A percentile compares a stretch with the other conserved stretches of the same genome.
Conservation (phyloP, 2,329 filamentous ascomycete genomes). For the Penicillium sp. region DNA sequence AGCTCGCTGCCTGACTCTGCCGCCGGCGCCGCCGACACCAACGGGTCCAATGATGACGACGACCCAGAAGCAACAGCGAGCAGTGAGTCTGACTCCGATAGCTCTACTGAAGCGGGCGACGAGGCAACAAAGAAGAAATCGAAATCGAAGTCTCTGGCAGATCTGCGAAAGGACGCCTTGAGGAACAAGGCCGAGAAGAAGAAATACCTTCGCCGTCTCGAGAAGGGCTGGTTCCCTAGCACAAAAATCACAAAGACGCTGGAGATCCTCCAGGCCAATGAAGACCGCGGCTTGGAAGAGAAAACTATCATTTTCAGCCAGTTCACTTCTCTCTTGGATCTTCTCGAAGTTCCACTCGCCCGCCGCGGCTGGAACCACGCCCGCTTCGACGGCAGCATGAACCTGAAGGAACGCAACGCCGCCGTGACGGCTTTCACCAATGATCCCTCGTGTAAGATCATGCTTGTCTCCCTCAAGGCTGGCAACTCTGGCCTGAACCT, state of each 20-base stretch:
- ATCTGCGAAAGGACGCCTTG: constrained; percentile 65
- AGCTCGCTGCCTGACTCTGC: constrained; percentile 36
- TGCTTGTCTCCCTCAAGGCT: constrained; percentile 76
- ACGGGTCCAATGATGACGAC: constrained; percentile 35
- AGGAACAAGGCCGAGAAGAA: constrained; percentile 64
- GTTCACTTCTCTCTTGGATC: constrained; percentile 74
- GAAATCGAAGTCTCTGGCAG: constrained; percentile 54
- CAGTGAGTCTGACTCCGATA: constrained; percentile 24
- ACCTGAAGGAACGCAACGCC: constrained; percentile 61
- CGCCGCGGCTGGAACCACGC: constrained; percentile 58
- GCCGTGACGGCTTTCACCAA: constrained; percentile 68
- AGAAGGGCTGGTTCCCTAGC: constrained; percentile 68
- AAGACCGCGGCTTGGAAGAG: constrained; percentile 54
- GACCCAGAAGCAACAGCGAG: constrained; percentile 32
- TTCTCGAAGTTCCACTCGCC: constrained; percentile 69
- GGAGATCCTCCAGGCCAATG: constrained; percentile 58
- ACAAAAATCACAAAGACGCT: constrained; percentile 71
- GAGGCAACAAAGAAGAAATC: constrained; percentile 44
- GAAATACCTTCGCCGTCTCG: constrained; percentile 67
- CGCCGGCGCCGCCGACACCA: constrained; percentile 34
- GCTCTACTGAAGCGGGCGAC: constrained; percentile 35
- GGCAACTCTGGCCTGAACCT: constrained; percentile 86
- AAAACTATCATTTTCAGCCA: constrained; percentile 82
- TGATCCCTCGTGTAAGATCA: constrained; percentile 59
- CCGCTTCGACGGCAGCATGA: constrained; percentile 78